Conservation (phyloP, 2,329 filamentous ascomycete species). For the Escovopsis weberi region DNA sequence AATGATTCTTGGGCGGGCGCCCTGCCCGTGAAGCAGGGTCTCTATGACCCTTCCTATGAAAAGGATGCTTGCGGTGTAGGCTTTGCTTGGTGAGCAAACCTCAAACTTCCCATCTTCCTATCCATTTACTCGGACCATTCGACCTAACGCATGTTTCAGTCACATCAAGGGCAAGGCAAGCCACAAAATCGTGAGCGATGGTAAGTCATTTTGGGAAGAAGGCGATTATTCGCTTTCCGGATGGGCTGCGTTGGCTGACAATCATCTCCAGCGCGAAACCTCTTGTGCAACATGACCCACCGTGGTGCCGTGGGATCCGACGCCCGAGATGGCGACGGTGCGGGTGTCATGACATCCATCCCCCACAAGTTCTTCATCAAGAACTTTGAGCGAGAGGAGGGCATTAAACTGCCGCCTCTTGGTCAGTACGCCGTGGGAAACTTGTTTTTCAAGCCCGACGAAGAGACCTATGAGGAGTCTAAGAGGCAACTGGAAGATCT, state of each 20-base stretch:
- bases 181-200: conserved; percentile 98
- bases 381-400: conserved; percentile 88
- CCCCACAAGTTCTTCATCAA: conserved; percentile 98
- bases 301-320: conserved; percentile 95
- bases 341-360: conserved; percentile 98
- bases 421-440: conserved; percentile 97
- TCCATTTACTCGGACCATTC: neutral
- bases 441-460: conserved; percentile 95
- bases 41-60: conserved; percentile 90
- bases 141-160: conserved; percentile 31
- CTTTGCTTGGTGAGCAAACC: conserved; percentile 69
- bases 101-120: neutral
- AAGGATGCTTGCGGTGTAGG: conserved; percentile 99
- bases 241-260: conserved; percentile 3
- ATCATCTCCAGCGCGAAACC: conserved; percentile 53
- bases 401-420: conserved; percentile 69
- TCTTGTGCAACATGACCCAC: conserved; percentile 99
- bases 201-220: conserved; percentile 34
- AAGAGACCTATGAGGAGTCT: conserved; percentile 78
- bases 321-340: conserved; percentile 93
- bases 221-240: too few species aligned
- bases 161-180: conserved; percentile 95
- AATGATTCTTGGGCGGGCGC: conserved; percentile 84
- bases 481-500: conserved; percentile 89
- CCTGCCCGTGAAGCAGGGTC: conserved; percentile 93